phyloP scores from a whole-genome alignment of 352 stramenopile species.

The Pythium diclinum region DNA sequence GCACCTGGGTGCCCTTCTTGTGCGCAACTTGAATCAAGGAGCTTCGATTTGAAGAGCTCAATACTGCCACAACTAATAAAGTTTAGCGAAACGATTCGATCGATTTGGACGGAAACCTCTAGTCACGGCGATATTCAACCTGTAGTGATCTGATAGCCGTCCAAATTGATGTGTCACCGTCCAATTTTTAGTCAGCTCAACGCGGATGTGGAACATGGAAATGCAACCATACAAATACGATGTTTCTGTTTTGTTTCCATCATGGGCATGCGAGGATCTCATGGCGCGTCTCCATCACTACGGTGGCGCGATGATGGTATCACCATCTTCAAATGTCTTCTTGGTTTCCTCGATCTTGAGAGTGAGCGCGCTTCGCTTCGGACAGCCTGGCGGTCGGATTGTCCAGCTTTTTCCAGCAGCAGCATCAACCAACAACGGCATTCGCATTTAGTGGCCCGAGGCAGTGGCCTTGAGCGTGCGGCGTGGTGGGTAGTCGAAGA shows the following conservation, averaged over 20 bases:
- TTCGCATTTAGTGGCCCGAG: conserved; percentile 46
- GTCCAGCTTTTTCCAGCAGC: not conserved
- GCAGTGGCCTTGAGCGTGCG: conserved; percentile 57
- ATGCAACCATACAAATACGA: not conserved
- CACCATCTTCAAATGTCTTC: not conserved
- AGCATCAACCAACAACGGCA: not conserved
- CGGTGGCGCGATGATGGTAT: too few species aligned
- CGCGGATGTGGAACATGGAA: not conserved
- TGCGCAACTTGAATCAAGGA: too few species aligned
- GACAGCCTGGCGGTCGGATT: not conserved
- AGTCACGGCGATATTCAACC: too few species aligned
- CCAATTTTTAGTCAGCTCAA: not conserved
- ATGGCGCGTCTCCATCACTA: not conserved
- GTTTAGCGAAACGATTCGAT: too few species aligned
- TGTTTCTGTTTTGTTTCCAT: not conserved
- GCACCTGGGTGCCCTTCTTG: too few species aligned
- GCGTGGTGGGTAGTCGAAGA: conserved; percentile 69
- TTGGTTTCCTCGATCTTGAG: not conserved
- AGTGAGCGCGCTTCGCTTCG: not conserved
- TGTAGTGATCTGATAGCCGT: not conserved
- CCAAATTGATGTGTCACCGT: not conserved
- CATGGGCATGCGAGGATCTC: not conserved
- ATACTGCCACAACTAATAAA: too few species aligned
- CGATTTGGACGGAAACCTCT: too few species aligned
- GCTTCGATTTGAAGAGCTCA: too few species aligned